Conservation (phyloP, 2,329 filamentous ascomycete species). For the Graphiopsis chlorocephala region DNA sequence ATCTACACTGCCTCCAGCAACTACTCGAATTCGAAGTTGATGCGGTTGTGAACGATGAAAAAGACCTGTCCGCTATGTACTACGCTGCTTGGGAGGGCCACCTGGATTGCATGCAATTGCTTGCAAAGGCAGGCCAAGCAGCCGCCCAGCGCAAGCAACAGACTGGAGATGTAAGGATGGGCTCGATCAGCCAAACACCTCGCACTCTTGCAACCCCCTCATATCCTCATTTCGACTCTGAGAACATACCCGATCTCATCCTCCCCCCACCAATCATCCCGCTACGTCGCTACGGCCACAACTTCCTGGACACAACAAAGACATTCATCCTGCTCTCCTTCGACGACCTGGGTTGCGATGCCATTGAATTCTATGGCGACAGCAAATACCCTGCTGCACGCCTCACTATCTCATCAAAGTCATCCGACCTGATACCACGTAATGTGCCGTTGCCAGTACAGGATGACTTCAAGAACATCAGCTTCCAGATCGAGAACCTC, state of each 20-base stretch:
- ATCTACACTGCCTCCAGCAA: slow-evolving; percentile 80
- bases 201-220: slow-evolving; percentile 43
- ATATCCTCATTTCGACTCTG: slow-evolving; percentile 55
- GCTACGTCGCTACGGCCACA: slow-evolving; percentile 90
- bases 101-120: slow-evolving; percentile 85
- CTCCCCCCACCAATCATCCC: slow-evolving; percentile 95
- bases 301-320: slow-evolving; percentile 90
- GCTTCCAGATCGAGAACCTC: slow-evolving; percentile 92
- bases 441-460: slow-evolving; percentile 95
- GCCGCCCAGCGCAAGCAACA: slow-evolving; percentile 16
- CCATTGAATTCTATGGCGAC: slow-evolving; percentile 93
- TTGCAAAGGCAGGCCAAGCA: slow-evolving; percentile 55
- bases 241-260: slow-evolving; percentile 88
- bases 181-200: slow-evolving; percentile 48
- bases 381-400: slow-evolving; percentile 94
- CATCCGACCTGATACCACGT: slow-evolving; percentile 91
- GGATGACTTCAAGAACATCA: slow-evolving; percentile 89
- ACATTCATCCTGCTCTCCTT: slow-evolving; percentile 93
- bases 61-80: slow-evolving; percentile 90
- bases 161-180: slow-evolving; percentile 34
- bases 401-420: slow-evolving; percentile 93
- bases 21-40: slow-evolving; percentile 77
- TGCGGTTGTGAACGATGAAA: slow-evolving; percentile 81
- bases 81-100: slow-evolving; percentile 99
- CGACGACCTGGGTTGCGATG: slow-evolving; percentile 67